Base-by-base conservation (phyloP, 139 green algal species). In the Tetradesmus lagerheimii region DNA sequence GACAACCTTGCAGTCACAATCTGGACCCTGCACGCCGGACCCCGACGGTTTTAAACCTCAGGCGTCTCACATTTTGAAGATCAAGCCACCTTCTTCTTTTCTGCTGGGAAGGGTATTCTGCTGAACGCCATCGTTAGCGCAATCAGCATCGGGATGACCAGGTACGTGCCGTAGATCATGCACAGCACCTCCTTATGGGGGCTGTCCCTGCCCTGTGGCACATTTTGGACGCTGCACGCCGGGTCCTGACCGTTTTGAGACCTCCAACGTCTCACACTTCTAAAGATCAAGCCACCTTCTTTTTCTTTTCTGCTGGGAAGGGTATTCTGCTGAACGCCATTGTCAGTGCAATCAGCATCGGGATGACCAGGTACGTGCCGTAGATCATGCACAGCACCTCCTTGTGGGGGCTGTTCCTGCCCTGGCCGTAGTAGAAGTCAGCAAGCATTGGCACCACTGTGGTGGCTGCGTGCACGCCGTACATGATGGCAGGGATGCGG, bases 361-460 rank as follows among this genome's bases (percentile, higher is more conserved):
- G 95, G 0, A 97, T 80, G 4, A 96, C 27, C 12, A 95, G 82
- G 82, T 96, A 97, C 0, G 94, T 91, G 8, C 79, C 62, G 57
- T 96, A 97, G 71, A 97, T 95, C 11, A 85, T 64, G 31, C 75
- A 57, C 18, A 92, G 84, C 25, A 80, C 14, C 27, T 81, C 43
- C 29, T 81, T 81, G 20, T 89, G 62, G 3, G 71, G 29, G 75
- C 71, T 92, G 41, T 38, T 8, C 35, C 41, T 25, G 39, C 89
- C 77, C 6, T 66, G 78, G 37, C 90, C 86, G 23, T 78, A 64
- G 3, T 90, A 81, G 31, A 97, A 90, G 35, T 95, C 93, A 1
- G 81, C 89, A 31, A 97, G 81, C 88, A 97, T 97, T 34, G 95
- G 95, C 2, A 97, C 66, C 92, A 97, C 94, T 1, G 96, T 97